These are phyloP conservation scores for Fusarium mundagurra DNA, from an alignment of 2,329 filamentous ascomycete genomes.

Conservation along the genomic window DNA sequence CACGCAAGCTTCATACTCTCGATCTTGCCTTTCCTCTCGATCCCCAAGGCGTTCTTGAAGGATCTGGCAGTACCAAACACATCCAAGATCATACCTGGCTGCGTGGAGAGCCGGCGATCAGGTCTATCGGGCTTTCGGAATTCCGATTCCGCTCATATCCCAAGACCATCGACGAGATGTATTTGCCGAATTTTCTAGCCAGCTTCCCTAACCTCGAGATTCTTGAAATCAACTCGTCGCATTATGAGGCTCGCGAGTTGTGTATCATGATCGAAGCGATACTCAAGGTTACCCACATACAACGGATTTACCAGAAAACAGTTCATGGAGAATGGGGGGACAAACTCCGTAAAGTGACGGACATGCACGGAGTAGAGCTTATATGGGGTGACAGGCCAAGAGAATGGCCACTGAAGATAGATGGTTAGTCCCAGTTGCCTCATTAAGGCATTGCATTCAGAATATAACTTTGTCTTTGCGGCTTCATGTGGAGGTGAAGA, in stretches of 20 bases:
- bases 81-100: constrained; percentile 50
- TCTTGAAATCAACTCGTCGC: constrained; percentile 47
- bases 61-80: constrained; percentile 43
- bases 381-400: constrained; percentile 44
- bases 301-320: constrained; percentile 47
- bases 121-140: constrained; percentile 47
- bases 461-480: neutral
- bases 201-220: constrained; percentile 51
- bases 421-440: neutral
- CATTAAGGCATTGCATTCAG: neutral
- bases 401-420: constrained; percentile 46
- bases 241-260: constrained; percentile 46
- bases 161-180: constrained; percentile 42
- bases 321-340: constrained; percentile 47
- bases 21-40: constrained; percentile 51
- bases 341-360: constrained; percentile 37
- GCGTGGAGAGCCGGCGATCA: constrained; percentile 47
- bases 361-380: constrained; percentile 41
- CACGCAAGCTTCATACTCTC: constrained; percentile 46
- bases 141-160: constrained; percentile 49
- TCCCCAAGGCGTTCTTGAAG: constrained; percentile 33
- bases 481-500: neutral
- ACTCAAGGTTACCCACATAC: constrained; percentile 45
- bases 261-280: constrained; percentile 45
- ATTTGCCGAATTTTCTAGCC: constrained; percentile 48